A percentile compares a stretch with the other conserved stretches of the same genome.
phyloP scores from a whole-genome alignment of 192 early-diverging fungal genomes.

The Coemansia sp. region DNA sequence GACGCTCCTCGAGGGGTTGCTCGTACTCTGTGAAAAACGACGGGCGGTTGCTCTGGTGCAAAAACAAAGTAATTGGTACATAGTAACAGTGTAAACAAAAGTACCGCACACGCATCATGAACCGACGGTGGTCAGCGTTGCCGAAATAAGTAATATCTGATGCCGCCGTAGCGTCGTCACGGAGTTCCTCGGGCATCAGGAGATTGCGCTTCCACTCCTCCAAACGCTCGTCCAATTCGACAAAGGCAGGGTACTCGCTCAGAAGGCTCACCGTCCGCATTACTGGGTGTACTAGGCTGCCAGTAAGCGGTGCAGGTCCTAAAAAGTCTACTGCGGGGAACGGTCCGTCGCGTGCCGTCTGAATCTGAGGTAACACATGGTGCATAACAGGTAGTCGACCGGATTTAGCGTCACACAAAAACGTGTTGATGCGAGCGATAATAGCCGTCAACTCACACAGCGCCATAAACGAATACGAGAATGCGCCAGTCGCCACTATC shows the following conservation, averaged over 20 bases:
- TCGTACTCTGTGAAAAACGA: constrained; percentile 56
- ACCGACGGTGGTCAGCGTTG: constrained; percentile 50
- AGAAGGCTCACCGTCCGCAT: constrained; percentile 29
- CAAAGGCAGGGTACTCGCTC: constrained; percentile 44
- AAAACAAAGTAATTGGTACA: constrained; percentile 44
- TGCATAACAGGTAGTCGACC: constrained; percentile 21
- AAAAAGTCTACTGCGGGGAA: constrained; percentile 50
- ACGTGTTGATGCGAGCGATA: constrained; percentile 41
- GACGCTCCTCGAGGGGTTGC: constrained; percentile 34
- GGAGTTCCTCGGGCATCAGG: constrained; percentile 47
- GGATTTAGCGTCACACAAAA: constrained; percentile 47
- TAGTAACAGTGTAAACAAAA: constrained; percentile 56
- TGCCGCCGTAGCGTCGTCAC: constrained; percentile 44
- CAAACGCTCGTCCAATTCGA: constrained; percentile 40
- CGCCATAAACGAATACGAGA: constrained; percentile 55
- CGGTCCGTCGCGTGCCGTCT: constrained; percentile 15
- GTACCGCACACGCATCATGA: constrained; percentile 56
- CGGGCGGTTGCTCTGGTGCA: constrained; percentile 52
- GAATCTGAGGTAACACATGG: neutral
- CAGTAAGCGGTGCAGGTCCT: constrained; percentile 6
- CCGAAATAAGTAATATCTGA: constrained; percentile 50
- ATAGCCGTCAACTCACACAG: constrained; percentile 52
- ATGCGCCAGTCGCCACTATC: constrained; percentile 52
- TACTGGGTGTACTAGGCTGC: constrained; percentile 33
- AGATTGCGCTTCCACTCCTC: constrained; percentile 46